Base-by-base conservation (phyloP, 2,329 filamentous ascomycete species). In the Tolypocladium pustulatum region DNA sequence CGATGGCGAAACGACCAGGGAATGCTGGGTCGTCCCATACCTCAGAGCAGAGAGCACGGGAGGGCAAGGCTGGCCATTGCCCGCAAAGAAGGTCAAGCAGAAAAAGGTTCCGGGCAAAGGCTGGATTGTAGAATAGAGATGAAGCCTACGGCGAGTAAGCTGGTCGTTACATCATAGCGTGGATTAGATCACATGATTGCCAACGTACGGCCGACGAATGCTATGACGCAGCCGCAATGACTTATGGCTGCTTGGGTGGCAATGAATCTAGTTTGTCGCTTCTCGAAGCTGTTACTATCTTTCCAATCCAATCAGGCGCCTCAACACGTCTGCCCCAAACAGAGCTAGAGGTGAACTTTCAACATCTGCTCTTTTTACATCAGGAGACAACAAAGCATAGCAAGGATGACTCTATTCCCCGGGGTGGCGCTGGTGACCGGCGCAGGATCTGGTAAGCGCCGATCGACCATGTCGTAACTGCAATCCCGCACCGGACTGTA, bases 11-110 rank as follows among this genome's bases (percentile, higher is more conserved):
- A 76, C 69, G 60, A 74, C 74, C 62, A 81, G 92, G 55, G 88
- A 94, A 72, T 91, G 89, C 65, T 95, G 89, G 83, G 89, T 96
- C 2, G 83, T 93, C 63, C 87, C 92, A 54, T 88, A 86, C 64
- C 70, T 97, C 63, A 76, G 86, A 56, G 86, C 89, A 0, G 89
- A 91, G 67, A 83, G 79, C 0, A 79, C 73, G 0, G 85, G 83
- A 0, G 84, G 83, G 0, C 78, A 86, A 65, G 90, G 91, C 0
- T 97, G 92, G 92, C 88, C 90, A 15, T 72, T 99, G 70, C 89
- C 90, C 4, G 86, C 89, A n/a, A 86, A 85, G 73, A 95, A 89
- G 75, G 88, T 97, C 49, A 79, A 84, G 66, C 93, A 97, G 76
- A 86, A 75, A 73, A 91, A 87, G 74, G 82, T 90, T 60, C 70